Evolutionary conservation across 2,329 filamentous ascomycete species (phyloP), one percentile per base, ranked within the genome.

Genomic region (Cercospora canescens): DNA sequence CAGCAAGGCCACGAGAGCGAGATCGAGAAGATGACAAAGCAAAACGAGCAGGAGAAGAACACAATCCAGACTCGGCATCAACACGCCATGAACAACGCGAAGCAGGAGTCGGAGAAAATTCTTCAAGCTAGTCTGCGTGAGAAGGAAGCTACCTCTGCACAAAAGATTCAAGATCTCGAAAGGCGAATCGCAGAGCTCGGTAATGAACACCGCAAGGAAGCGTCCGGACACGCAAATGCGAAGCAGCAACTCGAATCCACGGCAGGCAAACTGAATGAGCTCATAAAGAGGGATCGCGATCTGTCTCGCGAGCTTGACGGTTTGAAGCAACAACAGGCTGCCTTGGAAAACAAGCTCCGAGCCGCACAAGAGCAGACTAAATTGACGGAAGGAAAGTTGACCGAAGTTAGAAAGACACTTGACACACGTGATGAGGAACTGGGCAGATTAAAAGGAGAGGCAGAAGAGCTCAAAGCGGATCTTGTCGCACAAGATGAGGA

Each of bases 1-100:
- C 91, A 92, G 71, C 84, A 84, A 55, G 86, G 88, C 35, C 91
- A 95, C 73, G 88, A 90, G 60, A 85, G 87, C 4, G 77, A 79
- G 58, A 66, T 75, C 4, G 73, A 80, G 16, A 79, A 81, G 61
- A 70, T 85, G 28, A 81, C 85, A 66, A 82, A 83, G 66, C 81
- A 84, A 65, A 78, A 84, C 65, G 81, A 79, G 50, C 70, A 74
- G 52, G 70, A 75, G 24, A 60, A 67, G 16, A 70, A 75, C 60
- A 70, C 71, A 5, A 34, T 72, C 14, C 70, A 74, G 39, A 69
- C 70, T 5, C 74, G 81, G 32, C 80, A 83, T 35, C 68, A 74
- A 41, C 74, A 74, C 41, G 71, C 70, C 16, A 39, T 77, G 34
- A 73, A 70, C 24, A 67, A 65, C 24, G 68, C 67, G 4, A 70